Conservation (phyloP, 75 land plant genomes). For the Picea glauca region DNA sequence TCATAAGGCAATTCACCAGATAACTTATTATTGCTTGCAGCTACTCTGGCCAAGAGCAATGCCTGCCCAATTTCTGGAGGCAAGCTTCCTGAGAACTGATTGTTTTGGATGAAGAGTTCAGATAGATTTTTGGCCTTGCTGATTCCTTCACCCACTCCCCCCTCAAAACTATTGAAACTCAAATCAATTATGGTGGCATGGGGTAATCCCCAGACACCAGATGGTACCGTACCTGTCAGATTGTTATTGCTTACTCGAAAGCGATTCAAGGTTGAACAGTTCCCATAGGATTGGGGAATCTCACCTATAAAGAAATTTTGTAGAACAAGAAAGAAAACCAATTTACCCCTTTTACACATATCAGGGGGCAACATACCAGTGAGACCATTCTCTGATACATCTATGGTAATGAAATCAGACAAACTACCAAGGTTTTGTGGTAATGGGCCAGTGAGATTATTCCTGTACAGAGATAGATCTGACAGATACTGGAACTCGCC, state of each 20-base stretch:
- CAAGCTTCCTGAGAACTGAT: conserved; percentile 46
- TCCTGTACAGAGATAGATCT: not conserved
- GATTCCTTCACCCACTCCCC: conserved; percentile 43
- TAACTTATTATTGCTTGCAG: conserved; percentile 34
- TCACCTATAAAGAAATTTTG: conserved; percentile 38
- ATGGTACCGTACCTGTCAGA: conserved; percentile 28
- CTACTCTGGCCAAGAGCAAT: conserved; percentile 24
- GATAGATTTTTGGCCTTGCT: conserved; percentile 29
- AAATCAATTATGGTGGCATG: conserved; percentile 61
- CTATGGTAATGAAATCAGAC: conserved; percentile 4
- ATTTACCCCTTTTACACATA: conserved; percentile 32
- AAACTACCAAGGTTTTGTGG: no score
- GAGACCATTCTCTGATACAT: conserved; percentile 11
- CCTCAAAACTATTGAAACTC: conserved; percentile 53
- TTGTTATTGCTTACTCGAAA: conserved; percentile 27
- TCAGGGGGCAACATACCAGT: no score
- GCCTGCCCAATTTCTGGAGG: conserved; percentile 50
- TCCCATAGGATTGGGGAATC: conserved; percentile 35
- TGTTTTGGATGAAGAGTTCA: conserved; percentile 27
- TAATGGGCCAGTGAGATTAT: no score
- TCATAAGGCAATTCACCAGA: conserved; percentile 47
- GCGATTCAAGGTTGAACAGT: conserved; percentile 27
- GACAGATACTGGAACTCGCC: no score
- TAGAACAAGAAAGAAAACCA: conserved; percentile 32
- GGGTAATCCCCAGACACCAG: conserved; percentile 68